Percentiles rank a stretch among this genome's conserved stretches.
These are phyloP conservation scores for Ustilago cynodontis DNA, from an alignment of 1,284 basidiomycete species.

Conservation along the genomic window DNA sequence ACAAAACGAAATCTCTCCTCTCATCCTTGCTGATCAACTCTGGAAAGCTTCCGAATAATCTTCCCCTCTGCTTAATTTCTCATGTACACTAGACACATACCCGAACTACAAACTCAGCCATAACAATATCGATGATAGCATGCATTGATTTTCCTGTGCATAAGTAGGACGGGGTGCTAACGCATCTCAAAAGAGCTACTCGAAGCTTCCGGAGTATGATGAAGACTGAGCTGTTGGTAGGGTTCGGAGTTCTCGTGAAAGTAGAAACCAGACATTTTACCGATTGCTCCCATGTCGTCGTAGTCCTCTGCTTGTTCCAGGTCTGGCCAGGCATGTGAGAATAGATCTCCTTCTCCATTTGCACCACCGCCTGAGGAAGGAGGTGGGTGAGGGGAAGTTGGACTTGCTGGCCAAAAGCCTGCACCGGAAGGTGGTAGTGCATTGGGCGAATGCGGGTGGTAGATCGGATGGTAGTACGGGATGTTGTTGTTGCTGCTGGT, in stretches of 20 bases:
- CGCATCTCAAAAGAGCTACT: slow-evolving; percentile 71
- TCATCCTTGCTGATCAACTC: slow-evolving; percentile 52
- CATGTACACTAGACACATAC: slow-evolving; percentile 7
- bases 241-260: slow-evolving; percentile 91
- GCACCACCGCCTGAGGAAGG: background rate
- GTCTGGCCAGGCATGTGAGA: slow-evolving; percentile 18
- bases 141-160: background rate
- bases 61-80: background rate
- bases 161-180: slow-evolving; percentile 28
- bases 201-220: slow-evolving; percentile 70
- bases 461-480: slow-evolving; percentile 34
- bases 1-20: slow-evolving; percentile 32
- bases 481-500: background rate
- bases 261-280: slow-evolving; percentile 87
- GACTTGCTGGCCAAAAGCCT: slow-evolving; percentile 41
- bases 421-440: slow-evolving; percentile 21
- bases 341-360: slow-evolving; percentile 18
- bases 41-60: slow-evolving; percentile 59
- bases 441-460: slow-evolving; percentile 33
- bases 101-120: background rate
- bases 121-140: background rate
- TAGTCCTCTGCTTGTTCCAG: slow-evolving; percentile 7
- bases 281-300: slow-evolving; percentile 44
- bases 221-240: slow-evolving; percentile 74
- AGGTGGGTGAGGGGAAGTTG: slow-evolving; percentile 29